Evolutionary conservation across 768 basidiomycete species (phyloP), one percentile per base, ranked within the genome.

Genomic region (Macrolepiota fuliginosa): DNA sequence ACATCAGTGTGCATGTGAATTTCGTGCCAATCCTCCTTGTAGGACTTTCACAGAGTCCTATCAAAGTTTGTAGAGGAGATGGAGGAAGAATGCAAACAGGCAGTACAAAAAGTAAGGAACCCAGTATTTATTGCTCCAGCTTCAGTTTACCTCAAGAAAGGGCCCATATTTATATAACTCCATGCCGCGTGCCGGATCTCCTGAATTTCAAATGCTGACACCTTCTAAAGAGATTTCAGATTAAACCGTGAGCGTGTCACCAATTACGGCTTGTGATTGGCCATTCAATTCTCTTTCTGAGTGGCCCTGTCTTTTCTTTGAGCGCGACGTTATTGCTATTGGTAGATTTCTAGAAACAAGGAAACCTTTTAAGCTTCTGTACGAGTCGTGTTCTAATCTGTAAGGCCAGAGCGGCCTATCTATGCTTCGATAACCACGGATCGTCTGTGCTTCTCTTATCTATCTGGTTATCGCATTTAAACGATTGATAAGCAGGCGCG

Each of bases 121-220:
- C 10, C 37, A 22, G 53, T 54, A 37, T 53, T 54, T 54, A 54
- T 54, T 54, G 36, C 53, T 37, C 53, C 27, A 15, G 29, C 51
- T 39, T 25, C 22, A 49, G 2, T 49, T 49, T 22, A 27, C 11
- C 47, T 13, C 13, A 25, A 49, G 25, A 37, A 54, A 37, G 19
- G 13, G n/a, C 35, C 35, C 19, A 12, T 42, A 25, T 56, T 56
- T 56, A 56, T 27, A 17, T 29, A 17, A 3, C 29, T 56, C 15
- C 27, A n/a, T 22, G 40, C 54, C 35, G 10, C 11, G 11, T 54
- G 19, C 17, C 36, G 15, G 25, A 11, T 49, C 24, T 19, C 47
- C 9, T 53, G 9, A 36, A 54, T 37, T 39, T 54, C 53, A 54
- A 54, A 54, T 39, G 35, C 22, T 37, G 22, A 19, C 4, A 29